Evolutionary conservation across 148 eudicot genomes (phyloP).

Genomic region (Cornus kousa): DNA sequence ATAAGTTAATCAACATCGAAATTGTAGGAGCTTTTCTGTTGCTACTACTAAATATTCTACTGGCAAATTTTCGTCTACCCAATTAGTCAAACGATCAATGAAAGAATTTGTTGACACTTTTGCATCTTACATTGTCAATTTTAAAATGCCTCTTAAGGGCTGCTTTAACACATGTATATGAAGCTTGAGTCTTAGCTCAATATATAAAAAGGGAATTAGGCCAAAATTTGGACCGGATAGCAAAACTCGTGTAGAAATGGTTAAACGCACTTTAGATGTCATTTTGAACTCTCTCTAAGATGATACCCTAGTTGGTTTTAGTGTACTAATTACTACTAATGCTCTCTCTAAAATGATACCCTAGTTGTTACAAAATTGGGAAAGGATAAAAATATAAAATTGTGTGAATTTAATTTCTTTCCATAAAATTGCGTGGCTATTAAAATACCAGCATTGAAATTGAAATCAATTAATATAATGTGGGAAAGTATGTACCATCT

Average conservation of each 20-base stretch:
- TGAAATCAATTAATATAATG: neutral
- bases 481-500: slow-evolving; percentile 13
- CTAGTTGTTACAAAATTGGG: neutral
- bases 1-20: neutral
- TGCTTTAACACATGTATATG: neutral
- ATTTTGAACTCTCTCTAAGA: neutral
- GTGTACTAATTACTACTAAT: neutral
- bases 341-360: neutral
- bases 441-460: too few relatives aligned
- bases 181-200: neutral
- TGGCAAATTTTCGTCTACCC: neutral
- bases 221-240: too few relatives aligned
- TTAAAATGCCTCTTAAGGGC: too few relatives aligned
- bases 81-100: neutral
- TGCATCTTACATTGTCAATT: neutral
- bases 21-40: neutral
- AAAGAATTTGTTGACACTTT: neutral
- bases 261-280: neutral
- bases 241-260: neutral
- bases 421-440: too few relatives aligned
- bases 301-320: neutral
- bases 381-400: neutral
- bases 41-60: neutral
- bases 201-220: neutral
- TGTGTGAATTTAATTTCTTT: too few relatives aligned